Evolutionary conservation across 768 basidiomycete genomes (phyloP).

Genomic region (Mycena kentingensis): DNA sequence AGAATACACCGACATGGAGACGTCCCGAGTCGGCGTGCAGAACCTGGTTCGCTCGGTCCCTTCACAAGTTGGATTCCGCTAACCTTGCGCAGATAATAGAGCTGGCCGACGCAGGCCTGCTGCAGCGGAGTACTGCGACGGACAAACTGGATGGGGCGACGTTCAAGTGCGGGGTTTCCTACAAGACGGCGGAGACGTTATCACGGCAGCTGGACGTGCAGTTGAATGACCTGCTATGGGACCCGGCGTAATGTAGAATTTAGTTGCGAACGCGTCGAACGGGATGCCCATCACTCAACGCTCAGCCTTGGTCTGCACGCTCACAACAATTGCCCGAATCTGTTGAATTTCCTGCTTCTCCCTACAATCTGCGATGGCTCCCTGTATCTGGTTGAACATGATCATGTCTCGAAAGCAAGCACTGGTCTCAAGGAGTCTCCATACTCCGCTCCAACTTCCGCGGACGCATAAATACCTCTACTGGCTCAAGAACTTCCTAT

Average conservation of each 20-base stretch:
- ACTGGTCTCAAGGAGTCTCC: no score
- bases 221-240: conserved; percentile 71
- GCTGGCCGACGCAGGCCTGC: conserved; percentile 60
- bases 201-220: conserved; percentile 63
- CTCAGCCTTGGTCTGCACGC: no score
- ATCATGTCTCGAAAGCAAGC: no score
- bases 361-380: no score
- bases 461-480: no score
- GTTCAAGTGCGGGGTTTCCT: conserved; percentile 74
- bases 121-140: conserved; percentile 61
- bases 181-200: conserved; percentile 53
- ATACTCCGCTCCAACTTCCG: no score
- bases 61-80: background rate
- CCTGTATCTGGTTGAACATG: no score
- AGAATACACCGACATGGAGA: conserved; percentile 77
- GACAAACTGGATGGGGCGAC: conserved; percentile 71
- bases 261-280: no score
- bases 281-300: no score
- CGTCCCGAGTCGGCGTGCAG: conserved; percentile 59
- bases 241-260: conserved; percentile 45
- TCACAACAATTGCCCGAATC: no score
- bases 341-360: no score
- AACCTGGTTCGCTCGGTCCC: conserved; percentile 48
- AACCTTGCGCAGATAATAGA: conserved; percentile 56
- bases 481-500: no score